Evolutionary conservation across 2,329 filamentous ascomycete species (phyloP).

Genomic region (Aspergillus terreus): DNA sequence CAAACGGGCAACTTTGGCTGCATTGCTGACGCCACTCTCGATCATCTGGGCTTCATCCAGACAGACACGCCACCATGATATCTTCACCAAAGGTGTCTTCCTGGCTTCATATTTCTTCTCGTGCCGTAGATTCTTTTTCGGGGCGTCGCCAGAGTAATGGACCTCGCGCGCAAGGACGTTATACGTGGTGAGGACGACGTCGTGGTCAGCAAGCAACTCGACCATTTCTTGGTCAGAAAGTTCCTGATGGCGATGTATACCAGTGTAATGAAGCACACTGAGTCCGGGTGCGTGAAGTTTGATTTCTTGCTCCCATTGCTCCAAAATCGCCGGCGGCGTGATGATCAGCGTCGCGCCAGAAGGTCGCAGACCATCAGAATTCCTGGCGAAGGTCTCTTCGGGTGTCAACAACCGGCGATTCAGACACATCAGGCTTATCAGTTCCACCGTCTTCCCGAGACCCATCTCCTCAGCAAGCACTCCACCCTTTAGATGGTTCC

Average conservation of each 20-base stretch:
- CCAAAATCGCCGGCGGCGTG: conserved; percentile 57
- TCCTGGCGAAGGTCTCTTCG: conserved; percentile 13
- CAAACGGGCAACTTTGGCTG: conserved; percentile 72
- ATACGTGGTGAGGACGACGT: conserved; percentile 63
- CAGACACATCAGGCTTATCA: conserved; percentile 44
- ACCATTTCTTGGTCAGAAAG: conserved; percentile 40
- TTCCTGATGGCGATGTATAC: conserved; percentile 41
- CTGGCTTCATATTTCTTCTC: conserved; percentile 62
- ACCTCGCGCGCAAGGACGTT: conserved; percentile 74
- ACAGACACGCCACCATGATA: conserved; percentile 83
- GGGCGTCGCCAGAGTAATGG: conserved; percentile 68
- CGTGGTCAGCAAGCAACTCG: conserved; percentile 45
- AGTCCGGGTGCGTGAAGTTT: conserved; percentile 54
- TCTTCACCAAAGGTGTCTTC: conserved; percentile 72
- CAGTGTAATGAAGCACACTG: conserved; percentile 55
- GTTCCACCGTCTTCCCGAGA: conserved; percentile 49
- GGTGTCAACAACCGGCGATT: conserved; percentile 27
- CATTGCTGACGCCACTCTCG: conserved; percentile 79
- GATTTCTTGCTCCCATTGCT: conserved; percentile 63
- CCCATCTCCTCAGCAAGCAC: conserved; percentile 52
- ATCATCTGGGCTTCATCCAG: conserved; percentile 79
- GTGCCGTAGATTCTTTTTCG: conserved; percentile 64
- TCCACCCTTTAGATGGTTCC: conserved; percentile 36
- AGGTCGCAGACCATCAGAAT: conserved; percentile 23
- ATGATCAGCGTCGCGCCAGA: conserved; percentile 61